These are phyloP conservation scores for Diaporthe caulivora DNA, from an alignment of 2,329 filamentous ascomycete genomes.

Conservation along the genomic window DNA sequence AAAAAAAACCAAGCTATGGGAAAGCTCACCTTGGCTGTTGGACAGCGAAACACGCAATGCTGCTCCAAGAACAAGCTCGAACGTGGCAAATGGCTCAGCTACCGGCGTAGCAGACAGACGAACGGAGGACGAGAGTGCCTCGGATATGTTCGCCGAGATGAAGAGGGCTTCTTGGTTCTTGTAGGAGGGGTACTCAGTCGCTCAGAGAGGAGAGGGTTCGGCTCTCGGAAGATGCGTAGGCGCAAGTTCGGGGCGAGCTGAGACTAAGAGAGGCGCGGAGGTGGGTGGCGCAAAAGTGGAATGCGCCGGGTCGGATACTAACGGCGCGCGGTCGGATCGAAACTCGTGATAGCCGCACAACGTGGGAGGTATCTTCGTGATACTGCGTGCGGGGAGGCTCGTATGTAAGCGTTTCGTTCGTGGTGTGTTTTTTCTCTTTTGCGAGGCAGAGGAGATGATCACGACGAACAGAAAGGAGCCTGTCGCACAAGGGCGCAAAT, in stretches of 20 bases:
- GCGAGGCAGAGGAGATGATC: constrained; percentile 16
- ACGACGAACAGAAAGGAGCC: constrained; percentile 17
- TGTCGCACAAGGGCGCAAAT: constrained; percentile 33
- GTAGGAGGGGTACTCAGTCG: constrained; percentile 8
- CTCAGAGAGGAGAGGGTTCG: no score
- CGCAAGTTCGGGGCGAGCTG: constrained; percentile 18
- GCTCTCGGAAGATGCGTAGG: constrained; percentile 4
- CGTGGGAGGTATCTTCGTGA: constrained; percentile 30
- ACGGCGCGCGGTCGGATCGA: constrained; percentile 33
- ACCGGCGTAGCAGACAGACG: constrained; percentile 28
- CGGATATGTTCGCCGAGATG: constrained; percentile 18
- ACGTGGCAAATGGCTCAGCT: constrained; percentile 2
- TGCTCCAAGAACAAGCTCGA: constrained; percentile 15
- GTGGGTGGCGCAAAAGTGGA: constrained; percentile 12
- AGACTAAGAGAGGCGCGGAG: constrained; percentile 13
- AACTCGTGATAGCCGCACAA: constrained; percentile 25
- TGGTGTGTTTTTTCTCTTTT: constrained; percentile 6
- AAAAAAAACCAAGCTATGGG: neutral
- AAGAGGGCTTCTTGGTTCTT: constrained; percentile 14
- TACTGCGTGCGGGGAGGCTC: constrained; percentile 15
- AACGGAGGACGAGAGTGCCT: constrained; percentile 18
- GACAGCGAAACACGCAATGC: constrained; percentile 26
- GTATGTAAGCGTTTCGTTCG: constrained; percentile 14
- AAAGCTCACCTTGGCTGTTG: constrained; percentile 34
- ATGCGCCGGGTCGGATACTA: constrained; percentile 26